Evolutionary conservation across 192 early-diverging fungal genomes (phyloP), one percentile per base, ranked within the genome.

Genomic region (Mortierella alpina): DNA sequence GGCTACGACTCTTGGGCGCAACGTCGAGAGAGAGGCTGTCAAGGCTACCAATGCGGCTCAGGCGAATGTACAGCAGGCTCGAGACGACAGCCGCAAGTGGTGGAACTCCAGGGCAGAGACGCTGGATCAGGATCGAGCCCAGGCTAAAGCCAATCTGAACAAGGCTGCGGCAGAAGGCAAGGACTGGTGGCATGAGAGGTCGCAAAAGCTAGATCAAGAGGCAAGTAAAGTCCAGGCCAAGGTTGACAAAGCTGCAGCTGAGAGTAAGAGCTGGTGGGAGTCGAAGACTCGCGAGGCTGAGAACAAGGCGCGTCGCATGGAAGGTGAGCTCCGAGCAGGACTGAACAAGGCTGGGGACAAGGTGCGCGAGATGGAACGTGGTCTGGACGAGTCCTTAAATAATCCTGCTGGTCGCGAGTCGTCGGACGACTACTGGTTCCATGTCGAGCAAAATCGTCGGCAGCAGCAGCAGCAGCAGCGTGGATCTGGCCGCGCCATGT

Each of bases 261-360:
- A 73, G 5, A 55, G 53, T 14, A 44, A 55, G n/a, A n/a, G 17
- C 23, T 73, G 71, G 71, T 73, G 71, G 71, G 66, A 49, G 13
- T 11, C 44, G 31, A 73, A 73, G 71, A 53, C 63, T 1, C 22
- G 59, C n/a, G 71, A 73, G 63, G 49, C 71, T 22, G 71, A 73
- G 46, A 59, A 59, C 44, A 42, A 41, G 10, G 71, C 71, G 2
- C 39, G 47, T 5, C 53, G 48, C 0, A 10, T 66, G n/a, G 71
- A 73, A 1, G 17, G 18, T 11, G 71, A 73, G 31, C 62, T 73
- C 20, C 53, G 56, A n/a, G 63, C 54, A 14, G 63, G 71, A 6
- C 17, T 66, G 62, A 56, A 65, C 48, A 63, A 56, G 46, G 71
- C 62, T 42, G 49, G 63, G 14, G 54, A 42, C 17, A 58, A 63